Conservation (phyloP, 371 early-diverging fungal genomes). For the Apophysomyces sp. region DNA sequence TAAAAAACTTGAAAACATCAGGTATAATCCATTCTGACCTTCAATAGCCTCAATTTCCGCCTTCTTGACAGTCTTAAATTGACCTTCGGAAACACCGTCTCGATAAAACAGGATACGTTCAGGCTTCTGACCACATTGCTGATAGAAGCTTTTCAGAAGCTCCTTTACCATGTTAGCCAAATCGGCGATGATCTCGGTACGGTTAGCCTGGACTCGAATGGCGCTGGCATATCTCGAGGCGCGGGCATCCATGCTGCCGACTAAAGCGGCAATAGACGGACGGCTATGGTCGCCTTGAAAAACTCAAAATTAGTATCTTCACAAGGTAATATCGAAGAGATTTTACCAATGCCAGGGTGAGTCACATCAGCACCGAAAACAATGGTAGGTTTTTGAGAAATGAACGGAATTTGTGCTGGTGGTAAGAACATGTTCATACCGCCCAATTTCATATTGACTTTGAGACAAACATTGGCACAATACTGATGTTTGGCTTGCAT, state of each 20-base stretch:
- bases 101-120: conserved; percentile 86
- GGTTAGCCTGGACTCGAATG: conserved; percentile 69
- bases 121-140: conserved; percentile 64
- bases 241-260: conserved; percentile 67
- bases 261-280: conserved; percentile 79
- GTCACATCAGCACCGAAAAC: conserved; percentile 96
- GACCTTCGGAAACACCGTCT: conserved; percentile 85
- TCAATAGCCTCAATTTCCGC: conserved; percentile 53
- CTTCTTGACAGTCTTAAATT: conserved; percentile 70
- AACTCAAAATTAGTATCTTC: conserved; percentile 50
- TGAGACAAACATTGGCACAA: conserved; percentile 77
- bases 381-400: conserved; percentile 78
- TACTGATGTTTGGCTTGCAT: conserved; percentile 66
- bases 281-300: conserved; percentile 54
- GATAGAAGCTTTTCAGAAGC: conserved; percentile 70
- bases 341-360: conserved; percentile 75
- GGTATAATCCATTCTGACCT: conserved; percentile 41
- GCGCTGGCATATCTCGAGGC: conserved; percentile 75
- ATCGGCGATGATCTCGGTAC: conserved; percentile 80
- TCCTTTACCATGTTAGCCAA: conserved; percentile 73
- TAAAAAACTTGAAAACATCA: conserved; percentile 51
- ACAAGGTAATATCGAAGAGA: conserved; percentile 56
- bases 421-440: conserved; percentile 65
- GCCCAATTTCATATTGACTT: conserved; percentile 86
- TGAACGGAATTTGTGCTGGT: conserved; percentile 54